Evolutionary conservation across 2,329 filamentous ascomycete species (phyloP).

Genomic region (Furcasterigmium sp.): DNA sequence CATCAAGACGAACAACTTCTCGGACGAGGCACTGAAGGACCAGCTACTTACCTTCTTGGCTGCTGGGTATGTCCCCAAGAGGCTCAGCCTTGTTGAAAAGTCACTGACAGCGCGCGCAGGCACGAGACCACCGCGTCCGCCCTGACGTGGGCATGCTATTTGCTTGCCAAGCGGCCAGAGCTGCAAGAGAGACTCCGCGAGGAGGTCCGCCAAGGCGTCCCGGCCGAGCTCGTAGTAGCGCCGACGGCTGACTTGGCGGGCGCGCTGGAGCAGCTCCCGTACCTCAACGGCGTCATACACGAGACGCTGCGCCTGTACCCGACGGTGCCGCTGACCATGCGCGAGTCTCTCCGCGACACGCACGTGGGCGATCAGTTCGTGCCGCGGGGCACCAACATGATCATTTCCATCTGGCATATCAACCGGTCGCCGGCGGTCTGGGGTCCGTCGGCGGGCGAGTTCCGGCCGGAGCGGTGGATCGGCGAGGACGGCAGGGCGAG

Average conservation of each 20-base stretch:
- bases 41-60: conserved; percentile 52
- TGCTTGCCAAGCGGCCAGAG: conserved; percentile 53
- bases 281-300: conserved; percentile 63
- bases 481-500: conserved; percentile 29
- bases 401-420: conserved; percentile 53
- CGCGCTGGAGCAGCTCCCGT: conserved; percentile 58
- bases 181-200: conserved; percentile 53
- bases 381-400: conserved; percentile 58
- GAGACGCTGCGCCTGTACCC: conserved; percentile 65
- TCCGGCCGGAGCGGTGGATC: conserved; percentile 67
- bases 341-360: conserved; percentile 51
- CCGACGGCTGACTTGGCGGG: conserved; percentile 30
- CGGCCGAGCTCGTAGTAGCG: conserved; percentile 5
- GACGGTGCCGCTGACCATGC: conserved; percentile 60
- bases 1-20: conserved; percentile 46
- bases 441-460: conserved; percentile 61
- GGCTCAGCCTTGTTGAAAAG: too few relatives aligned
- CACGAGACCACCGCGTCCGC: conserved; percentile 64
- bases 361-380: conserved; percentile 53
- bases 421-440: conserved; percentile 61
- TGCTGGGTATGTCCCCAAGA: conserved; percentile 37
- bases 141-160: conserved; percentile 57
- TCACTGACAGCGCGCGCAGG: conserved; percentile 11
- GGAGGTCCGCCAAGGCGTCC: conserved; percentile 51
- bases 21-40: conserved; percentile 45